Base-by-base conservation (phyloP, 345 rosid species). In the Brassica napus region DNA sequence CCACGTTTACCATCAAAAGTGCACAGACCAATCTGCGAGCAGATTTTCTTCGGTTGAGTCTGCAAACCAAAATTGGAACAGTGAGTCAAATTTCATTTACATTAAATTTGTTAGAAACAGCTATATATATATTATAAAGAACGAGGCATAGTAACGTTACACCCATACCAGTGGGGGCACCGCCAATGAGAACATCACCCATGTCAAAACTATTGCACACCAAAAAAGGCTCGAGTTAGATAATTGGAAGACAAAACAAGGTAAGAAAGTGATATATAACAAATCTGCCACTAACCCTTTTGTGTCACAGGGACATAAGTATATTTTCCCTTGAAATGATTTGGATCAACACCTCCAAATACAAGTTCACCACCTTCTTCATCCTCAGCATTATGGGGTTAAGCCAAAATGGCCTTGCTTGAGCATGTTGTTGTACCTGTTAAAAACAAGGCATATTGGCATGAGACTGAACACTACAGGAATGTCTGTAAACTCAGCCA, bases 261-360 rank as follows among this genome's bases (percentile, higher is more conserved):
- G 65, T n/a, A 71, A 61, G 18, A 64, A 71, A 47, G 70, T 47
- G 72, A 71, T 66, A 62, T 58, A 75, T 63, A 23, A 74, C 86
- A 28, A 71, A 95, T 97, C 99, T 93, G 97, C 99, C 98, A 95
- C 79, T 93, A 95, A 55, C 99, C 98, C 81, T 95, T 91, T 76
- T 72, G 86, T 21, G 96, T 89, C 83, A 95, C 92, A 23, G 98
- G 97, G 73, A 93, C 98, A 60, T 85, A 93, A 55, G 92, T 94
- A 81, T 90, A 97, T 78, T 88, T 70, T 31, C 98, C 99, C 87
- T 88, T 91, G 84, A 59, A 93, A 83, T 94, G 99, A 3, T 77
- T 86, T 18, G 89, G 89, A 81, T 95, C 99, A 77, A 88, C 84
- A 54, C 98, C 99, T 77, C 98, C 99, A 85, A 94, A 94, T 54